Evolutionary conservation across 495 filamentous ascomycete species (phyloP), one percentile per base, ranked within the genome.

Genomic region (Lentithecium fluviatile): DNA sequence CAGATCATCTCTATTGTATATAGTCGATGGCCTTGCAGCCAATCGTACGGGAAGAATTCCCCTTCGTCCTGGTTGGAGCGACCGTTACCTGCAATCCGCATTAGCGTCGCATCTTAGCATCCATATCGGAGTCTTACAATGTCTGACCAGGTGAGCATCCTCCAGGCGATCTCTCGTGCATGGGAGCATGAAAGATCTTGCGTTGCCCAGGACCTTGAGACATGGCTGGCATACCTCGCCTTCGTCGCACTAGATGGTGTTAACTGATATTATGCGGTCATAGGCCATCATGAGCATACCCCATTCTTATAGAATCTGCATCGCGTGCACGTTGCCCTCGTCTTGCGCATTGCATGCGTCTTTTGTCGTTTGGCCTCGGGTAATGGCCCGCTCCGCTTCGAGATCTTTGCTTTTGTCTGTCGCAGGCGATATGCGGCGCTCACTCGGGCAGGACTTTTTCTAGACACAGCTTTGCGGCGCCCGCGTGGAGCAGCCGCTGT

Each of bases 231-330:
- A 69, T 8, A 55, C 54, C 13, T 45, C 40, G 45, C 50, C 63
- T 23, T 52, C 42, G 48, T 66, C 63, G 19, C 67, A 69, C 67
- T 69, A 43, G 8, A 6, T 50, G 25, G 6, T 49, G 48, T 51
- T 15, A 53, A 42, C 23, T 36, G 17, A 45, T 1, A 2, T 29
- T 5, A 29, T 56, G 12, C 8, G 11, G 21, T 25, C n/a, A 8
- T 48, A 8, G 2, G 26, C 34, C 17, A 53, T 7, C 20, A 21
- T 13, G 26, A 23, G 36, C 65, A 32, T 64, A 68, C 65, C 8
- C 46, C 38, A 19, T 34, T n/a, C n/a, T 61, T 64, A 34, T 61
- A 68, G 21, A 68, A 45, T 45, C 52, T 64, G 52, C 65, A 68
- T 7, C 65, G 65, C 10, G 60, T 46, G 45, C 65, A 68, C 20